Base-by-base conservation (phyloP, 805 yeast genomes). In the Starmerella roubikii region DNA sequence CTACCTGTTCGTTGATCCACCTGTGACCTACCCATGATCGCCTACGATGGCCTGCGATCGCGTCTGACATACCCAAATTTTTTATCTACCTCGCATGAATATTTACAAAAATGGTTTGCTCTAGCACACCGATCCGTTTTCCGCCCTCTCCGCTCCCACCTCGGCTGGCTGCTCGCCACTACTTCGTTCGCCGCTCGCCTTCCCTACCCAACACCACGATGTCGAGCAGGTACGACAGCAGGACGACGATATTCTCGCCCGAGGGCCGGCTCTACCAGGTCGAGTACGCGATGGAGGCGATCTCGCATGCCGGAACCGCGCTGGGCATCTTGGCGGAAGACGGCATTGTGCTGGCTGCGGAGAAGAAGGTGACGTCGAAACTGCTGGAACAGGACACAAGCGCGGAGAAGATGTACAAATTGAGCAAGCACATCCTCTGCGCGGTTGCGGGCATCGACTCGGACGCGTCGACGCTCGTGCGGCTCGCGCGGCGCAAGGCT, bases 371-470 rank as follows among this genome's bases (percentile, higher is more conserved):
- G 39, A 85, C 96, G 22, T 76, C 88, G 46, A 85, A 88, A 55
- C 68, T 91, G 53, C 72, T 91, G 42, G 98, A 91, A 61, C 93
- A 85, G 62, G 96, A 88, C 60, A 78, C 86, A 16, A 73, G 83
- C 15, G 85, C 94, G 26, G 99, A 91, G 62, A 91, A 91, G 60
- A 71, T 91, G 62, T 91, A 88, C 61, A 71, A 74, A 22, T 64
- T 88, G 56, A 83, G 79, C 62, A 93, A 82, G 58, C 55, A 51
- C 39, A 57, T 58, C 30, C 69, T 85, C 36, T 83, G 93, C 53
- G 94, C 96, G 0, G 99, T 91, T 25, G 98, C 99, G 0, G 99
- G 99, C 35, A 77, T 91, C 75, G 91, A 91, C 31, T 88, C 97
- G 1, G 99, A 91, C 62, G 98, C 98, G 1, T 78, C 83, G 25